A percentile compares a stretch with the other conserved stretches of the same genome.
phyloP scores from a whole-genome alignment of 495 filamentous ascomycete genomes.

The Bombardia bombarda region DNA sequence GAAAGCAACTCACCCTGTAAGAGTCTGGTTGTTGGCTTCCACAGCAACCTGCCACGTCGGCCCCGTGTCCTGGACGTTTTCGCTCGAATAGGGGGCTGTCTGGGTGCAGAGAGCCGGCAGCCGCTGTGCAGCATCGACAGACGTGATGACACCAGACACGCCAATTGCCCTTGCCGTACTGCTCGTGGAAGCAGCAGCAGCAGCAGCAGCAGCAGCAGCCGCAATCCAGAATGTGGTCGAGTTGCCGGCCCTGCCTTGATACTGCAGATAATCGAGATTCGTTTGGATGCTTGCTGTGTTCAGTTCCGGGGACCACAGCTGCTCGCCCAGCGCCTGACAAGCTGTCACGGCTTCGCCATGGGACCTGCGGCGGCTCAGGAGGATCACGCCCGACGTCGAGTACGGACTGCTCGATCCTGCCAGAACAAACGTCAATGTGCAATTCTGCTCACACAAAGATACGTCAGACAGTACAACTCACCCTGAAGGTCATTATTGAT shows the following conservation, averaged over 20 bases:
- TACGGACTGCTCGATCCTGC: constrained; percentile 28
- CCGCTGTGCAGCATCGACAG: neutral
- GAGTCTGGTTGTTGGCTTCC: constrained; percentile 32
- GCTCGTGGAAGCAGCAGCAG: constrained; percentile 1
- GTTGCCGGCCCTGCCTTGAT: constrained; percentile 12
- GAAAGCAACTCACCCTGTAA: constrained; percentile 29
- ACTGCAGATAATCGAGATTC: constrained; percentile 33
- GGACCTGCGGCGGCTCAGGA: constrained; percentile 21
- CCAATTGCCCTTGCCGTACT: constrained; percentile 16
- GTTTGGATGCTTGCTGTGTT: constrained; percentile 27
- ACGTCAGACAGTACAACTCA: constrained; percentile 3
- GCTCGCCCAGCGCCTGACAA: constrained; percentile 33
- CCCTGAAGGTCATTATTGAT: constrained; percentile 37
- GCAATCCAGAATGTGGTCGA: constrained; percentile 33
- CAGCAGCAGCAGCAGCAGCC: neutral
- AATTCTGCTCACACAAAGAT: neutral
- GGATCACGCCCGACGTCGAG: constrained; percentile 32
- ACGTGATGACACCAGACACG: constrained; percentile 14
- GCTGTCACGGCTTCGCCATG: constrained; percentile 17
- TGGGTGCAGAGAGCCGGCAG: constrained; percentile 38
- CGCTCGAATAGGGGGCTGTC: constrained; percentile 36
- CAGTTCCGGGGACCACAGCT: constrained; percentile 32
- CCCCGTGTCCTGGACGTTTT: constrained; percentile 28
- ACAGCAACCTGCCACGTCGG: constrained; percentile 36
- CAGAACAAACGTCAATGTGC: constrained; percentile 1